Percentiles rank a stretch among this genome's conserved stretches.
phyloP scores from a whole-genome alignment of 768 basidiomycete genomes.

The Serendipita sp. region DNA sequence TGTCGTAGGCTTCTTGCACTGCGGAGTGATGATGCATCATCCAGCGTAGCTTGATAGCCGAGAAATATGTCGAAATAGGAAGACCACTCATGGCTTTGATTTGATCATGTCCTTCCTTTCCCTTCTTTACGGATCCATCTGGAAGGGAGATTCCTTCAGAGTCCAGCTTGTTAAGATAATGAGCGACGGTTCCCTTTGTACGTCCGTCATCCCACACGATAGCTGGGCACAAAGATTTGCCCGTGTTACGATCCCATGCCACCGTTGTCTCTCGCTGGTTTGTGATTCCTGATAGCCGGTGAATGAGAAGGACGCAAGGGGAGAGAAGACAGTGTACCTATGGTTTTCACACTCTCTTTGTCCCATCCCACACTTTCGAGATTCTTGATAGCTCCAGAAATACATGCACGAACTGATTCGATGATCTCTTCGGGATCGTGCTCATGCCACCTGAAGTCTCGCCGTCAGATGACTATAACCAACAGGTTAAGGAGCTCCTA shows the following conservation, averaged over 20 bases:
- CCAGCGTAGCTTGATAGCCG: slow-evolving; percentile 91
- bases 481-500: slow-evolving; percentile 19
- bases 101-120: background rate
- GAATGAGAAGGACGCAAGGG: background rate
- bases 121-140: background rate
- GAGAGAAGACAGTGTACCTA: slow-evolving; percentile 44
- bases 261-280: slow-evolving; percentile 96
- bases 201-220: slow-evolving; percentile 98
- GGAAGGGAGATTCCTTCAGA: slow-evolving; percentile 40
- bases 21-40: slow-evolving; percentile 78
- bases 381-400: slow-evolving; percentile 50
- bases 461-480: slow-evolving; percentile 4
- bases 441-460: slow-evolving; percentile 68
- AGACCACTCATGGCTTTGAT: slow-evolving; percentile 55
- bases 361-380: slow-evolving; percentile 66
- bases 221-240: slow-evolving; percentile 72
- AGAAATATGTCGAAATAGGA: slow-evolving; percentile 96
- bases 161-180: slow-evolving; percentile 55
- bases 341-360: slow-evolving; percentile 72
- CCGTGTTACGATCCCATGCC: slow-evolving; percentile 81
- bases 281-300: slow-evolving; percentile 52
- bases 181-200: slow-evolving; percentile 71
- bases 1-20: slow-evolving; percentile 62
- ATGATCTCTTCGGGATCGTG: slow-evolving; percentile 81
- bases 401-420: slow-evolving; percentile 55